Base-by-base conservation (phyloP, 257 asterid species). In the Solanum ahanhuiri region DNA sequence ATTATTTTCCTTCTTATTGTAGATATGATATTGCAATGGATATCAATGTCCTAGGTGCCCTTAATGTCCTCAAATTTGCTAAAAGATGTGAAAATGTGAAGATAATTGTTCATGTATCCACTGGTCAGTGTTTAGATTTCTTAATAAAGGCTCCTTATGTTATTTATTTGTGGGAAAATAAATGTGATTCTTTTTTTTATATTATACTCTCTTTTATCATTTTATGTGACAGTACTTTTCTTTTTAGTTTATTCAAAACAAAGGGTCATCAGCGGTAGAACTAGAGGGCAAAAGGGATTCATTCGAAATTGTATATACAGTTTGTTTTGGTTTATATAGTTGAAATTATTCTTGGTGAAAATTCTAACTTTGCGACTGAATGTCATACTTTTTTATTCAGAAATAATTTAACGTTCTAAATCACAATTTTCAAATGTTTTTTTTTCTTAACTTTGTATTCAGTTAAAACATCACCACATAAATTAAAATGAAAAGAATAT, bases 11-110 rank as follows among this genome's bases (percentile, higher is more conserved):
- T 64, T 67, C 25, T 33, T 75, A 35, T 9, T 18, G 75, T n/a
- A 92, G 97, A 85, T 94, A 94, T 25, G 95, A 94, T 87, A 85
- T 89, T 41, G 91, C 97, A 18, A 69, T 92, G 85, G 86, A 86
- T 54, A 87, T 90, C 85, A 94, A 94, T 54, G 87, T 87, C 0
- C 67, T 90, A 77, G 98, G 96, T 86, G 86, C 90, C 12, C 9
- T 77, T 70, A 85, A 93, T 85, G 87, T 91, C 20, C 88, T 77
- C 45, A 88, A 91, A 12, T 94, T 94, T 20, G 90, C 92, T 28
- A 70, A 83, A 4, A 91, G 83, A 30, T 94, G 95, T 82, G 45
- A 86, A 20, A 93, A 92, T 70, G 22, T 88, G 30, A 89, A 89
- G 43, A 88, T 89, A 76, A 85, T 94, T 85, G 91, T 91, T 76